Conservation (phyloP, 805 yeast genomes). For the Lipomyces anomalus region DNA sequence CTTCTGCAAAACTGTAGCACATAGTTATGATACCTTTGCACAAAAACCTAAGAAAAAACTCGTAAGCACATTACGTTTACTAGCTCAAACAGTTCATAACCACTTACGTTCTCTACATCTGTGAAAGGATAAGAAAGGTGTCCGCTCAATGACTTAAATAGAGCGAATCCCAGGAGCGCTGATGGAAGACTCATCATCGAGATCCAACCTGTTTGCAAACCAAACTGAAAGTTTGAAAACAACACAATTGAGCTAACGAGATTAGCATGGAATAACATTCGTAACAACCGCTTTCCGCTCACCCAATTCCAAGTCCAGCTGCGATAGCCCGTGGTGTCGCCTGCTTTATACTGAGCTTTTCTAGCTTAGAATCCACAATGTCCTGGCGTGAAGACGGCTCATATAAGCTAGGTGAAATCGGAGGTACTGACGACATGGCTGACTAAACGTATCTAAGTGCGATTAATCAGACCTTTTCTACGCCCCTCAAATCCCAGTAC, state of each 20-base stretch:
- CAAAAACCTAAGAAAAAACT: slow-evolving; percentile 23
- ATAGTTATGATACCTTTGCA: slow-evolving; percentile 18
- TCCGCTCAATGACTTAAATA: slow-evolving; percentile 55
- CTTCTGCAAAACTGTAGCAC: neutral
- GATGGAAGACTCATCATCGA: slow-evolving; percentile 98
- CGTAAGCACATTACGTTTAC: neutral
- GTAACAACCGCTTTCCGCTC: neutral
- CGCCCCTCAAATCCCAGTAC: no score
- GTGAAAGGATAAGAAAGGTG: slow-evolving; percentile 44
- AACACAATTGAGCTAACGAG: slow-evolving; percentile 54
- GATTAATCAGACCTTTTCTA: no score
- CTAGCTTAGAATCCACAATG: slow-evolving; percentile 24
- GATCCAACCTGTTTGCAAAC: slow-evolving; percentile 97
- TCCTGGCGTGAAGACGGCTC: neutral
- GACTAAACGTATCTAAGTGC: no score
- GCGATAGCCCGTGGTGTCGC: slow-evolving; percentile 65
- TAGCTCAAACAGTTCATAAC: neutral
- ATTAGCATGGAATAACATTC: neutral
- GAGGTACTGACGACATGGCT: no score
- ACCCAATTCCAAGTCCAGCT: slow-evolving; percentile 77
- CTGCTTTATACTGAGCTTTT: slow-evolving; percentile 32
- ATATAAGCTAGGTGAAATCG: no score
- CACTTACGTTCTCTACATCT: slow-evolving; percentile 85
- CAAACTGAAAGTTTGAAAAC: slow-evolving; percentile 90
- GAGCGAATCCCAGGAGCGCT: slow-evolving; percentile 78